phyloP scores from a whole-genome alignment of 2,329 filamentous ascomycete species.

The Diplodia mutila region DNA sequence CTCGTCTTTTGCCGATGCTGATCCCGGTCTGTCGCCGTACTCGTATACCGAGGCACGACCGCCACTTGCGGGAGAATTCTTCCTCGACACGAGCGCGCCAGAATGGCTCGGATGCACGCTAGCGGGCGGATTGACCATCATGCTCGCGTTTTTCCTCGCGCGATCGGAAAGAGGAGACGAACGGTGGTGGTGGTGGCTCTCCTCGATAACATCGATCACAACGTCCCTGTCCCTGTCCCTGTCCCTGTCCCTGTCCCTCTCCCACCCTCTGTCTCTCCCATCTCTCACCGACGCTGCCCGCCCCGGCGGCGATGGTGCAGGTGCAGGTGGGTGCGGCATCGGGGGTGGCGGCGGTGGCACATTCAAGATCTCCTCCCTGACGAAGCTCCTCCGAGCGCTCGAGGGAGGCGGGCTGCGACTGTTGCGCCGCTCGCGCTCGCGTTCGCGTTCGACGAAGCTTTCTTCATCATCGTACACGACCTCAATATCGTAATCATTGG shows the following conservation, averaged over 20 bases:
- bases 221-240: neutral
- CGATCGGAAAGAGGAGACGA: neutral
- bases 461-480: neutral
- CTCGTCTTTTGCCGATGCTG: neutral
- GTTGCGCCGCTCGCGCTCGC: neutral
- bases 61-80: neutral
- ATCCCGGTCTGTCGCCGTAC: neutral
- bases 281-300: neutral
- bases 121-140: neutral
- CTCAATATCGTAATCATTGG: slow-evolving; percentile 8
- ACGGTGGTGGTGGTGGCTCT: neutral
- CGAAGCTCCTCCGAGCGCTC: neutral
- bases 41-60: neutral
- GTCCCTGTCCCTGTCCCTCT: neutral
- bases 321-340: neutral
- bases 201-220: neutral
- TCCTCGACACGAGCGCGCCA: neutral
- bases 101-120: neutral
- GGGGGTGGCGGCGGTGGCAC: neutral
- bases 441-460: neutral
- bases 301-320: neutral
- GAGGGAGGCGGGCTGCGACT: neutral
- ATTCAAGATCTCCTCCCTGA: neutral
- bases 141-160: neutral
- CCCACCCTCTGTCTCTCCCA: neutral